phyloP scores from a whole-genome alignment of 2,329 filamentous ascomycete species.

The Sclerotinia glacialis region DNA sequence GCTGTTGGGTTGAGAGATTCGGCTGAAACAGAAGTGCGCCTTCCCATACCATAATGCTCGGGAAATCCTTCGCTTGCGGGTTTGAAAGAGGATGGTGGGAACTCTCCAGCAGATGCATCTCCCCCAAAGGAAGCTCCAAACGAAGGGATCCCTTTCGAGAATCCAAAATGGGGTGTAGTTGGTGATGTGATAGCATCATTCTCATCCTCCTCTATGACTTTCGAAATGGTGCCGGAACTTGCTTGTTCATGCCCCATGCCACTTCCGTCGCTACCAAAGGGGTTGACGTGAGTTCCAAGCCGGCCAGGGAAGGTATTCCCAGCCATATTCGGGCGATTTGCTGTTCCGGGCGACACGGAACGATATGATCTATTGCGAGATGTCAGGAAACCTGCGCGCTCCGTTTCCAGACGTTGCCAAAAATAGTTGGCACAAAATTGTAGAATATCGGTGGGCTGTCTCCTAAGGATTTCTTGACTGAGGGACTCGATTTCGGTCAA shows the following conservation, averaged over 20 bases:
- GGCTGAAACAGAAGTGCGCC: slow-evolving; percentile 92
- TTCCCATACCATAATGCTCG: slow-evolving; percentile 87
- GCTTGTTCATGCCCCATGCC: slow-evolving; percentile 36
- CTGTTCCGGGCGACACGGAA: slow-evolving; percentile 41
- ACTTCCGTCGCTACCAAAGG: slow-evolving; percentile 57
- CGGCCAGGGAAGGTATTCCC: slow-evolving; percentile 74
- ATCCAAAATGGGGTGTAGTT: slow-evolving; percentile 60
- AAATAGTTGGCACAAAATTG: slow-evolving; percentile 72
- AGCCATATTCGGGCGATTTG: slow-evolving; percentile 55
- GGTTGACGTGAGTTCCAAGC: slow-evolving; percentile 66
- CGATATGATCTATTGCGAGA: slow-evolving; percentile 28
- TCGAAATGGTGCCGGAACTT: slow-evolving; percentile 57
- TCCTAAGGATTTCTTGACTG: slow-evolving; percentile 57
- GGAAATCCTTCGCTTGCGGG: slow-evolving; percentile 66
- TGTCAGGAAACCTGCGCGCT: slow-evolving; percentile 57
- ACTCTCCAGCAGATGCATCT: slow-evolving; percentile 46
- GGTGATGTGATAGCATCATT: slow-evolving; percentile 77
- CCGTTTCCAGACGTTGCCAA: slow-evolving; percentile 60
- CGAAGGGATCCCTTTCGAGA: slow-evolving; percentile 41
- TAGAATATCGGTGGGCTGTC: slow-evolving; percentile 60
- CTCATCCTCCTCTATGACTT: slow-evolving; percentile 53
- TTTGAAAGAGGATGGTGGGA: slow-evolving; percentile 46
- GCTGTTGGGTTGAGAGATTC: slow-evolving; percentile 91
- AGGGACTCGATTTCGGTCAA: slow-evolving; percentile 61
- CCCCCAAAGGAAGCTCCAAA: slow-evolving; percentile 43